Percentiles rank a stretch among this genome's conserved stretches.
Evolutionary conservation across 2,329 filamentous ascomycete genomes (phyloP).

Genomic region (Alternaria infectoria): DNA sequence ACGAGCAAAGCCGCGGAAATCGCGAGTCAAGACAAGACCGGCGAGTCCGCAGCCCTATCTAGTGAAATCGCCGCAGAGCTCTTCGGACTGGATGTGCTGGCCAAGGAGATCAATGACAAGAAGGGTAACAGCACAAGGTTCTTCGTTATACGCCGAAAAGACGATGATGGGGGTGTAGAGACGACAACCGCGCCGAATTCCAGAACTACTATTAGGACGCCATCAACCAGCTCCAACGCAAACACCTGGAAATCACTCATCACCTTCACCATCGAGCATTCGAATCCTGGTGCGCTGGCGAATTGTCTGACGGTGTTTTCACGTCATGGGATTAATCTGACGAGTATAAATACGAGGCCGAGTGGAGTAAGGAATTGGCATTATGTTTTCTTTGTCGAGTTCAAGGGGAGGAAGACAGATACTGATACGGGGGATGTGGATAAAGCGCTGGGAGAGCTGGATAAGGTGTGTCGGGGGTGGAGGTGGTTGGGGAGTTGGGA

Average conservation of each 20-base stretch:
- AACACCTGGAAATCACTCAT: conserved; percentile 70
- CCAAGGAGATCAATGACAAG: conserved; percentile 72
- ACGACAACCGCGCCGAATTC: no score
- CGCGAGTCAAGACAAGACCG: conserved; percentile 64
- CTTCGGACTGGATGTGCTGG: conserved; percentile 72
- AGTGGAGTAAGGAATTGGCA: conserved; percentile 78
- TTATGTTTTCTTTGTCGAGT: conserved; percentile 95
- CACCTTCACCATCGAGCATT: conserved; percentile 80
- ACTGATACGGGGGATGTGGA: conserved; percentile 51
- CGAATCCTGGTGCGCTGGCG: conserved; percentile 79
- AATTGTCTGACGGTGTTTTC: conserved; percentile 82
- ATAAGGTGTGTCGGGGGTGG: conserved; percentile 64
- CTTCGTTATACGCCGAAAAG: conserved; percentile 63
- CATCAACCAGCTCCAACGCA: background rate
- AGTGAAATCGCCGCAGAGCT: conserved; percentile 74
- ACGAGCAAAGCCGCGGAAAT: conserved; percentile 86
- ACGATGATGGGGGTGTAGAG: no score
- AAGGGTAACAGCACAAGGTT: conserved; percentile 81
- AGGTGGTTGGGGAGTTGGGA: conserved; percentile 75
- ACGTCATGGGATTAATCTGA: conserved; percentile 76
- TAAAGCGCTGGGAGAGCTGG: conserved; percentile 65
- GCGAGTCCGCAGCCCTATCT: conserved; percentile 77
- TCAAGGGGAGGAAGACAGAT: conserved; percentile 66
- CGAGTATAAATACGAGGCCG: conserved; percentile 87
- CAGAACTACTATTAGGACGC: no score